Base-by-base conservation (phyloP, 371 early-diverging fungal genomes). In the Mucor velutinosus region DNA sequence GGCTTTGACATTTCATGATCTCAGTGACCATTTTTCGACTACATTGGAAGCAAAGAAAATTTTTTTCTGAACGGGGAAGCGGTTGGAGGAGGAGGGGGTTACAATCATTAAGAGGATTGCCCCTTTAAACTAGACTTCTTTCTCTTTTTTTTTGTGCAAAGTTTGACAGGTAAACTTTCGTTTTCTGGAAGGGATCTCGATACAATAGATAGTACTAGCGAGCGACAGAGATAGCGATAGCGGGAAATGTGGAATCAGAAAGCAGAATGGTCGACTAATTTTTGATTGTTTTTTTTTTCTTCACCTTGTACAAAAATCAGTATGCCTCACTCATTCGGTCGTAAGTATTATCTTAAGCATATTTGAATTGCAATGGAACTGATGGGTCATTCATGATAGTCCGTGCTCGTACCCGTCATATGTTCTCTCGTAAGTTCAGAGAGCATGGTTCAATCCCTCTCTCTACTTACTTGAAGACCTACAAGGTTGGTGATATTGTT, bases 401-500 rank as follows among this genome's bases (percentile, higher is more conserved):
- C 60, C 71, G 71, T 71, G 75, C 98, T 79, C 95, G 98, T 83
- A 99, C 99, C 73, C 93, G 99, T 85, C 93, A 96, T 88, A 87
- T 97, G 88, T 99, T 99, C 87, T 86, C 96, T 73, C 95, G 97
- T 81, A 93, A 93, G 78, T 98, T 97, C 93, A 93, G 97, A 72
- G 90, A 94, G 77, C 90, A 95, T 78, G 97, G 97, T 74, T 88
- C 89, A 69, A 92, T 97, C 83, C 89, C 89, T 77, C 89, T 98
- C 75, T 94, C 97, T 71, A 99, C 97, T 80, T 97, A 97, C 90
- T 85, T 98, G 72, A 94, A 93, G 89, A 92, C 86, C 82, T 99
- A 96, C 94, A 95, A 95, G 89, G 94, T 97, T 70, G 99, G 99
- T 58, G 73, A 73, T 62, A 73, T 73, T 32, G 73, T 73, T 69